Percentiles rank a stretch among this genome's conserved stretches.
phyloP scores from a whole-genome alignment of 371 early-diverging fungal genomes.

The Umbelopsis sp. region DNA sequence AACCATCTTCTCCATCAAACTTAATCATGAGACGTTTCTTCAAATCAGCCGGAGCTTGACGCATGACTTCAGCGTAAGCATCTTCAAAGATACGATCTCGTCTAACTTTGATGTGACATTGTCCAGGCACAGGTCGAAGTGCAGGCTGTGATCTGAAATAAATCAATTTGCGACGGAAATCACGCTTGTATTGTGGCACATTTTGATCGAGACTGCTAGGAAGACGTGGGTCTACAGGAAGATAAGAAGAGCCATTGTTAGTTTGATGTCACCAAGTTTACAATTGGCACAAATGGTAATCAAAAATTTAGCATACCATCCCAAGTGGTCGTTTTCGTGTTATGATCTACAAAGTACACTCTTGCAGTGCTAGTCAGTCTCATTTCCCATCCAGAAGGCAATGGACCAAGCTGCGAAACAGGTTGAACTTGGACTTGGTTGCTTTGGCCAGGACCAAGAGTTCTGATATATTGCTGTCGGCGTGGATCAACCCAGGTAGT shows the following conservation, averaged over 20 bases:
- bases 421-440: constrained; percentile 73
- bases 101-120: constrained; percentile 89
- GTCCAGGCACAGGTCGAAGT: constrained; percentile 89
- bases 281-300: too few species aligned
- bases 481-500: constrained; percentile 97
- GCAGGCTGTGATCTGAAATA: constrained; percentile 95
- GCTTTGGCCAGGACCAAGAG: constrained; percentile 56
- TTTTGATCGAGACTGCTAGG: constrained; percentile 92
- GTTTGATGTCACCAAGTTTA: not conserved
- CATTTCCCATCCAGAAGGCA: constrained; percentile 98
- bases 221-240: constrained; percentile 77
- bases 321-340: constrained; percentile 94
- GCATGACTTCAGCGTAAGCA: constrained; percentile 91
- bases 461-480: constrained; percentile 65
- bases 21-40: constrained; percentile 96
- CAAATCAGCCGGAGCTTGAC: constrained; percentile 81
- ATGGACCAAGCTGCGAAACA: constrained; percentile 78
- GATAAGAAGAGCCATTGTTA: not conserved
- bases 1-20: constrained; percentile 97
- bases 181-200: constrained; percentile 97
- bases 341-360: constrained; percentile 94
- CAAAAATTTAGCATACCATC: constrained; percentile 63
- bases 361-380: constrained; percentile 91
- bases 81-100: constrained; percentile 93
- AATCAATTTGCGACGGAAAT: constrained; percentile 94